These are phyloP conservation scores for Mortierella claussenii DNA, from an alignment of 192 early-diverging fungal genomes.

Conservation along the genomic window DNA sequence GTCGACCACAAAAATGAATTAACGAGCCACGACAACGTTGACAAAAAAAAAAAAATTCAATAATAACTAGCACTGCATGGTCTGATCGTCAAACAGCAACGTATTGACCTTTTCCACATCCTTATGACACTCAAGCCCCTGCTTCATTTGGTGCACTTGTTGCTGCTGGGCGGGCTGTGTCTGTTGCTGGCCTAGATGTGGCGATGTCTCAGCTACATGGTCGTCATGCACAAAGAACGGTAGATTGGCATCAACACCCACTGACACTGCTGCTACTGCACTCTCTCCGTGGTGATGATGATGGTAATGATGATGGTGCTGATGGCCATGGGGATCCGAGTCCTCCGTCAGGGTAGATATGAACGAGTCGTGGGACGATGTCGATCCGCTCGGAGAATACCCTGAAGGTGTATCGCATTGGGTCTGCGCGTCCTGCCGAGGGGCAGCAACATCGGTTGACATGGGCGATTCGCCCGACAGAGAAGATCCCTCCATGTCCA, in stretches of 20 bases:
- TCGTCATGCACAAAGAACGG: not conserved
- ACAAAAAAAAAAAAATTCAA: not conserved
- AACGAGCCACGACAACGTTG: no score
- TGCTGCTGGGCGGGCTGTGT: not conserved
- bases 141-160: constrained; percentile 7
- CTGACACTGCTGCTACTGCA: no score
- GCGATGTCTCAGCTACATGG: not conserved
- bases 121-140: constrained; percentile 13
- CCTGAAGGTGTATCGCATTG: constrained; percentile 21
- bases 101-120: constrained; percentile 29
- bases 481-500: constrained; percentile 50
- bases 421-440: constrained; percentile 27
- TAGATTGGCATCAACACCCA: no score
- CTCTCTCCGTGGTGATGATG: no score
- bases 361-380: constrained; percentile 18
- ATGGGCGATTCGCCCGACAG: not conserved
- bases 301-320: no score
- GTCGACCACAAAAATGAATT: no score
- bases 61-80: constrained; percentile 20
- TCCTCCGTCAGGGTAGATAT: constrained; percentile 14
- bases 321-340: not conserved
- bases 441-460: not conserved
- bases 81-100: constrained; percentile 23
- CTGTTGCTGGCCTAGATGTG: not conserved
- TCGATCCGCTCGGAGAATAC: constrained; percentile 12